These are phyloP conservation scores for Hirschioporus abietinus DNA, from an alignment of 768 basidiomycete genomes.

Conservation along the genomic window DNA sequence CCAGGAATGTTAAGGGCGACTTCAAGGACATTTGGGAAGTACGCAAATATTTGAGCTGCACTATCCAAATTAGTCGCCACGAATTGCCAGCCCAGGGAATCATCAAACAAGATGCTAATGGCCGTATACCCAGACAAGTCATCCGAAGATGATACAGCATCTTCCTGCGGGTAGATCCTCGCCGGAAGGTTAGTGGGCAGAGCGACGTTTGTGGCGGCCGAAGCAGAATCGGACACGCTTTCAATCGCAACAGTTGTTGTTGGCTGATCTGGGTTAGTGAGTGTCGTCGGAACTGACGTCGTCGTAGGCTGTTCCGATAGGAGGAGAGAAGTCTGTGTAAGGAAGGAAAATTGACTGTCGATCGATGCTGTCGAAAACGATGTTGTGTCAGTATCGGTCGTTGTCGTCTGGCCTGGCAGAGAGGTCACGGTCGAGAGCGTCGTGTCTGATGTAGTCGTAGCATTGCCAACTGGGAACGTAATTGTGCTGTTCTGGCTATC, in stretches of 20 bases:
- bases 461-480: slow-evolving; percentile 2
- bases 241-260: slow-evolving; percentile 25
- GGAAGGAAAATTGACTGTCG: slow-evolving; percentile 29
- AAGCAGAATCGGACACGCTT: slow-evolving; percentile 19
- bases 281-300: slow-evolving; percentile 20
- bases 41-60: slow-evolving; percentile 73
- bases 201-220: slow-evolving; percentile 18
- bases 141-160: slow-evolving; percentile 14
- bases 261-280: slow-evolving; percentile 35
- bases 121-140: slow-evolving; percentile 37
- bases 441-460: neutral
- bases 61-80: slow-evolving; percentile 54
- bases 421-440: neutral
- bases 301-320: slow-evolving; percentile 16
- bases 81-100: slow-evolving; percentile 59
- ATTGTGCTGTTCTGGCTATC: neutral
- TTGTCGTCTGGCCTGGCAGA: slow-evolving; percentile 19
- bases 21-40: slow-evolving; percentile 48
- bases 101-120: slow-evolving; percentile 63
- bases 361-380: slow-evolving; percentile 18
- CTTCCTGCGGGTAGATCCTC: slow-evolving; percentile 44
- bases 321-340: slow-evolving; percentile 30
- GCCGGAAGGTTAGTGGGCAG: slow-evolving; percentile 59
- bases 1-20: slow-evolving; percentile 38
- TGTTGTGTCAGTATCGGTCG: slow-evolving; percentile 24